Evolutionary conservation across 2,329 filamentous ascomycete species (phyloP).

Genomic region (Exophiala oligosperma): DNA sequence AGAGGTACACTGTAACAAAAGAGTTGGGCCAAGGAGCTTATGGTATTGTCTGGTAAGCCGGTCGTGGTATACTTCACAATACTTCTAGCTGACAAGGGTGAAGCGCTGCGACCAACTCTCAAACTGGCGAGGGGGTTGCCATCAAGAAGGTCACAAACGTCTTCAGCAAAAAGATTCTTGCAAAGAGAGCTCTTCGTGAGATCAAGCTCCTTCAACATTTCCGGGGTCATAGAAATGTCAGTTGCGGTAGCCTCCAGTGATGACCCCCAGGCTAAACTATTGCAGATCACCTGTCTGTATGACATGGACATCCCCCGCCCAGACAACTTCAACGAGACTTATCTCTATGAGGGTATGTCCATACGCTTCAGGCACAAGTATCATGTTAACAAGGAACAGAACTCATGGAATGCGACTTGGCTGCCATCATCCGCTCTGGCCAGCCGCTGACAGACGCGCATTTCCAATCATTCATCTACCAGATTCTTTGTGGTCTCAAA

Average conservation of each 20-base stretch:
- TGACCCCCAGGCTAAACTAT: constrained; percentile 38
- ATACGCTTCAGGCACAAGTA: neutral
- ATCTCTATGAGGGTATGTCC: constrained; percentile 87
- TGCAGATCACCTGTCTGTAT: constrained; percentile 94
- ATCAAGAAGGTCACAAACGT: constrained; percentile 99
- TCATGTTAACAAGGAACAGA: constrained; percentile 56
- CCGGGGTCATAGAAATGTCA: constrained; percentile 80
- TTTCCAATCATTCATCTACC: constrained; percentile 99
- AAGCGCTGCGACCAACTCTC: constrained; percentile 88
- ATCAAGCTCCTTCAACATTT: constrained; percentile 99
- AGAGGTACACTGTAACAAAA: constrained; percentile 97
- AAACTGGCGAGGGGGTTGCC: constrained; percentile 89
- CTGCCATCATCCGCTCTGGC: constrained; percentile 94
- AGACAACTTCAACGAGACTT: constrained; percentile 98
- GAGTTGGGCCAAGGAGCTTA: constrained; percentile 98
- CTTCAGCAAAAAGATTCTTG: constrained; percentile 99
- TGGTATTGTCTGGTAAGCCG: constrained; percentile 88
- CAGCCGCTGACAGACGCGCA: constrained; percentile 97
- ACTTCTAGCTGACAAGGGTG: constrained; percentile 18
- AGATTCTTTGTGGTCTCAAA: constrained; percentile 97
- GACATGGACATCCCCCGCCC: constrained; percentile 99
- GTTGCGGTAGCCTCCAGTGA: constrained; percentile 34
- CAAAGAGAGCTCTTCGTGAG: constrained; percentile 94
- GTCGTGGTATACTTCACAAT: neutral
- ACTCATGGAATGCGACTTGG: constrained; percentile 98